phyloP scores from a whole-genome alignment of 208 protist species.

The Endotrypanum monterogeii region DNA sequence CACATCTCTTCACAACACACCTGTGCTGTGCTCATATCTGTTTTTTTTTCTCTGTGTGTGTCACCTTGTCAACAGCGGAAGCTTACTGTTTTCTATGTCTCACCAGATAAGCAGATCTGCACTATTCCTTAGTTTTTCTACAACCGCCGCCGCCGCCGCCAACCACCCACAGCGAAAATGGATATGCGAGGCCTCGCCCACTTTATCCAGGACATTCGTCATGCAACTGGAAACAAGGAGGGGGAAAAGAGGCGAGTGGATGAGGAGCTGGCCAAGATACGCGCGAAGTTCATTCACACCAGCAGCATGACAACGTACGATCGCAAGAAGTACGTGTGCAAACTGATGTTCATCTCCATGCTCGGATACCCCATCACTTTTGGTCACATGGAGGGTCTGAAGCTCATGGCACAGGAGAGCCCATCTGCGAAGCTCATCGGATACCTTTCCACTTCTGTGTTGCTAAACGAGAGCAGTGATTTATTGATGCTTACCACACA shows the following conservation, averaged over 20 bases:
- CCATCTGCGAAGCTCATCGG: slow-evolving; percentile 98
- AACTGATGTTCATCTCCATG: slow-evolving; percentile 99
- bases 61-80: not conserved
- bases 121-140: not conserved
- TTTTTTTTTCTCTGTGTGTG: no score
- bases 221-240: slow-evolving; percentile 91
- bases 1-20: not conserved
- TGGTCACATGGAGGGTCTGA: slow-evolving; percentile 99
- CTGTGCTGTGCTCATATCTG: not conserved
- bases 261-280: slow-evolving; percentile 99
- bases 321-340: slow-evolving; percentile 99
- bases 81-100: not conserved
- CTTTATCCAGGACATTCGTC: slow-evolving; percentile 96
- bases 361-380: slow-evolving; percentile 99
- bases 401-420: slow-evolving; percentile 95
- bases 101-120: not conserved
- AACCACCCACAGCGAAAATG: slow-evolving; percentile 62
- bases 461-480: slow-evolving; percentile 98
- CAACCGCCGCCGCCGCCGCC: not conserved
- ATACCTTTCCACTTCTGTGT: slow-evolving; percentile 95
- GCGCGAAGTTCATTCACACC: slow-evolving; percentile 95
- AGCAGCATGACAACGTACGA: slow-evolving; percentile 94
- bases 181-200: slow-evolving; percentile 96
- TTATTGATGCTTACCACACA: slow-evolving; percentile 98
- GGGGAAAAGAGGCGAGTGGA: slow-evolving; percentile 96